Conservation (phyloP, 1,284 basidiomycete species). For the Xerocomus nothofagi region DNA sequence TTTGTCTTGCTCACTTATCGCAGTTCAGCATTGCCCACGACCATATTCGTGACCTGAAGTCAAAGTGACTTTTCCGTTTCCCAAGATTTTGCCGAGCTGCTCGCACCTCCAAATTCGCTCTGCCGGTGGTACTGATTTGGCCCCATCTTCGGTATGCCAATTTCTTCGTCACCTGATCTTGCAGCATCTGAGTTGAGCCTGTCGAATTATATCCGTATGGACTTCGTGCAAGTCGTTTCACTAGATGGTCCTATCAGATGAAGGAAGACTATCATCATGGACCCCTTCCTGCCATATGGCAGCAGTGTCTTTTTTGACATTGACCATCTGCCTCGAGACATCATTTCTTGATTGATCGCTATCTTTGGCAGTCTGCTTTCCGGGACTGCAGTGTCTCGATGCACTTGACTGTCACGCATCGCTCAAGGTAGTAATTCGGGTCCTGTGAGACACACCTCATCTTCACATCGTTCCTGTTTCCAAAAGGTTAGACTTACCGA, state of each 20-base stretch:
- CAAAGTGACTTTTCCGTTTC: neutral
- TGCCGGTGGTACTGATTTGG: neutral
- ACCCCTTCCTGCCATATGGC: conserved; percentile 4
- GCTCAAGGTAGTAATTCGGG: neutral
- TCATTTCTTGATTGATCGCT: neutral
- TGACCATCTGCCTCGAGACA: neutral
- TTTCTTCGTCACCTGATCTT: neutral
- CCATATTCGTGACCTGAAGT: conserved; percentile 3
- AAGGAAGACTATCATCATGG: conserved; percentile 1
- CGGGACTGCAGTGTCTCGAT: conserved; percentile 10
- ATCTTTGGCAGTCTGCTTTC: conserved; percentile 6
- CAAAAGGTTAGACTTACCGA: conserved; percentile 5
- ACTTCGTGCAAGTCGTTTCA: neutral
- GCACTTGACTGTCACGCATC: neutral
- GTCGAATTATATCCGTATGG: conserved; percentile 2
- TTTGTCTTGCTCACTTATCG: conserved; percentile 4
- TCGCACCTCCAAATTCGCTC: neutral
- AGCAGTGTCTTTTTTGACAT: neutral
- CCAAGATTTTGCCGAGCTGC: neutral
- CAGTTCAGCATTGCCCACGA: neutral
- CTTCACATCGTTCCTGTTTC: conserved; percentile 9
- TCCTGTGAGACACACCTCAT: conserved; percentile 5
- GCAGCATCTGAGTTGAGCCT: neutral
- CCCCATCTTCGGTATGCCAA: neutral
- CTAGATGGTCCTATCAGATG: neutral